Evolutionary conservation across 768 basidiomycete species (phyloP).

Genomic region (Pulveroboletus sp.): DNA sequence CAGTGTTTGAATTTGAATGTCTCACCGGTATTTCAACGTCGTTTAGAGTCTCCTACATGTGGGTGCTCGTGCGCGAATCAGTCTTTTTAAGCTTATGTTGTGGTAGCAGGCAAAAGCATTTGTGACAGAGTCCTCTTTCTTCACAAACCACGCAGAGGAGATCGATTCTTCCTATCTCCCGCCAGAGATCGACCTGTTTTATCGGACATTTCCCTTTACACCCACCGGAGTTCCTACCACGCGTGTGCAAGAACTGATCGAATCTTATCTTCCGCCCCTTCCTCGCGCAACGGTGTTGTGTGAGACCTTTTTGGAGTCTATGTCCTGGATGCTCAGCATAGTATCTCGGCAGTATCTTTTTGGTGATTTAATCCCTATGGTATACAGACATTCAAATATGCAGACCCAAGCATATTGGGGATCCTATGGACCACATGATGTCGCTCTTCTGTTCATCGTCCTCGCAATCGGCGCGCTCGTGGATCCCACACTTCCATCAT

Average conservation of each 20-base stretch:
- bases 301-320: slow-evolving; percentile 45
- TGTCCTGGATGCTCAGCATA: slow-evolving; percentile 50
- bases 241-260: slow-evolving; percentile 39
- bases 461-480: slow-evolving; percentile 47
- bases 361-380: slow-evolving; percentile 42
- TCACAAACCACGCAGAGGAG: slow-evolving; percentile 28
- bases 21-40: slow-evolving; percentile 1
- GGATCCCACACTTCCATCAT: slow-evolving; percentile 43
- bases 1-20: neutral
- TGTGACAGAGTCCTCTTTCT: slow-evolving; percentile 1
- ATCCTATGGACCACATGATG: slow-evolving; percentile 46
- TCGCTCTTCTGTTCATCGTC: slow-evolving; percentile 44
- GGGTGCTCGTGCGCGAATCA: slow-evolving; percentile 13
- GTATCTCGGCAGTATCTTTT: slow-evolving; percentile 44
- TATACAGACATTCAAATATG: slow-evolving; percentile 30
- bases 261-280: slow-evolving; percentile 43
- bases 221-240: slow-evolving; percentile 34
- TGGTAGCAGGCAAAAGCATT: slow-evolving; percentile 11
- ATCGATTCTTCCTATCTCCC: slow-evolving; percentile 45
- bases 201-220: slow-evolving; percentile 43
- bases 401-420: neutral
- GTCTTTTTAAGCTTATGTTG: neutral
- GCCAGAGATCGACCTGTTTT: slow-evolving; percentile 40
- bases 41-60: slow-evolving; percentile 42
- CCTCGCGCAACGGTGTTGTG: slow-evolving; percentile 41